Percentiles rank a stretch among this genome's conserved stretches.
Conservation (phyloP, 306 rosid species). For the Pyrus bretschneideri region DNA sequence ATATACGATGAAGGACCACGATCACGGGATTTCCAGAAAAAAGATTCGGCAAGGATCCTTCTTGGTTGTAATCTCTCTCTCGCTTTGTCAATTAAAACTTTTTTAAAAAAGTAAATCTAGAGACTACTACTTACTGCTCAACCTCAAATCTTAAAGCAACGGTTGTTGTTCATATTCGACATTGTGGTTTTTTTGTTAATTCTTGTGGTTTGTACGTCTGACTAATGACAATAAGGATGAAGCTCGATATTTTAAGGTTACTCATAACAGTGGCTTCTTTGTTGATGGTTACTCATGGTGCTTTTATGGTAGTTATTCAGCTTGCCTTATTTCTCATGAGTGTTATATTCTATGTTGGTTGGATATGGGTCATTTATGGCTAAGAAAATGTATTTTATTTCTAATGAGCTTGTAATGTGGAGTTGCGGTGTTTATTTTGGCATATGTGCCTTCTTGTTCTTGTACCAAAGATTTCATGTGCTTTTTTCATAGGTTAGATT, state of each 20-base stretch:
- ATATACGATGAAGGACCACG: too few relatives aligned
- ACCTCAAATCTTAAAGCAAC: too few relatives aligned
- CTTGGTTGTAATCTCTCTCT: too few relatives aligned
- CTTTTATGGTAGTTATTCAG: too few relatives aligned
- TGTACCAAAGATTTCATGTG: too few relatives aligned
- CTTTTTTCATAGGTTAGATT: not conserved
- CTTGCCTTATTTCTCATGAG: not conserved
- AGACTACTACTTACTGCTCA: not conserved
- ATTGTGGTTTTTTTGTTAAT: not conserved
- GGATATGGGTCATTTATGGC: not conserved
- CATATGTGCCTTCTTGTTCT: too few relatives aligned
- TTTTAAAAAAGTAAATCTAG: not conserved
- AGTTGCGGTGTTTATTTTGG: not conserved
- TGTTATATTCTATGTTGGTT: not conserved
- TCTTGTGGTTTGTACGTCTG: not conserved
- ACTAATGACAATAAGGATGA: not conserved
- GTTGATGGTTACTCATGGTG: too few relatives aligned
- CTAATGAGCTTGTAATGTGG: not conserved
- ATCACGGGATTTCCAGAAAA: too few relatives aligned
- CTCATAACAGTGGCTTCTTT: too few relatives aligned
- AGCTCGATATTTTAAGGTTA: not conserved
- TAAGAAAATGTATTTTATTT: too few relatives aligned
- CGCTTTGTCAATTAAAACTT: too few relatives aligned
- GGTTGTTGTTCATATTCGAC: not conserved
- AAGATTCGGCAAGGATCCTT: too few relatives aligned